Evolutionary conservation across 2,329 filamentous ascomycete genomes (phyloP).

Genomic region (Cytospora leucostoma): DNA sequence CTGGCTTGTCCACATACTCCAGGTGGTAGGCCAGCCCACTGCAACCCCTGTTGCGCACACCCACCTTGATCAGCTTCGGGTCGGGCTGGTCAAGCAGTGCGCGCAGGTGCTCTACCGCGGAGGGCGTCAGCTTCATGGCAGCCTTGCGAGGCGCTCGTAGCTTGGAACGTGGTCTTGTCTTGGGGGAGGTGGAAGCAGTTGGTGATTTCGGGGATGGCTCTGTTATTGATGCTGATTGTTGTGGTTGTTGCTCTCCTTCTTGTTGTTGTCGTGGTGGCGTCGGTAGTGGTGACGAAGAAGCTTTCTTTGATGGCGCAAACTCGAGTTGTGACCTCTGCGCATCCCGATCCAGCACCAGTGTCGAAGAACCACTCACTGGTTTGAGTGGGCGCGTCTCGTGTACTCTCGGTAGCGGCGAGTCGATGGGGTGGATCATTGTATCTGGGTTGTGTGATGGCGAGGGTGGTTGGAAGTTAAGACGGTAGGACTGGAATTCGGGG

Average conservation of each 20-base stretch:
- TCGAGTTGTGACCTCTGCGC: conserved; percentile 65
- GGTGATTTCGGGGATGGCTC: conserved; percentile 4
- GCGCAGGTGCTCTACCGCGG: conserved; percentile 77
- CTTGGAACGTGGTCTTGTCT: conserved; percentile 53
- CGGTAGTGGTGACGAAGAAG: conserved; percentile 31
- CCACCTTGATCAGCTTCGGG: conserved; percentile 90
- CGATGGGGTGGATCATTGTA: conserved; percentile 46
- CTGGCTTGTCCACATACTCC: conserved; percentile 92
- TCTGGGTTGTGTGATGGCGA: conserved; percentile 47
- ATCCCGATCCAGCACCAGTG: conserved; percentile 61
- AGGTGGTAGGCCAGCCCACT: conserved; percentile 91
- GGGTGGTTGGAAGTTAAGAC: conserved; percentile 46
- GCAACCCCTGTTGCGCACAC: conserved; percentile 91
- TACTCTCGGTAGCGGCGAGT: conserved; percentile 47
- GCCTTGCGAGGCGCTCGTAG: conserved; percentile 79
- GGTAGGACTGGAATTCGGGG: conserved; percentile 54
- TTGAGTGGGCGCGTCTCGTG: conserved; percentile 55
- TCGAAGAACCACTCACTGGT: conserved; percentile 36
- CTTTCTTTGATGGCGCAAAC: conserved; percentile 36
- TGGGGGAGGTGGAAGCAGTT: conserved; percentile 52
- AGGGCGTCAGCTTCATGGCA: conserved; percentile 80
- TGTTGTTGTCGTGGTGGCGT: neutral
- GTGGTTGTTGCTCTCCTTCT: neutral
- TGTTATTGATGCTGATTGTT: neutral
- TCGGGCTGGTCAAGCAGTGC: conserved; percentile 79